A percentile compares a stretch with the other conserved stretches of the same genome.
Conservation (phyloP, 169 alveolate genomes). For the Eimeria mitis region DNA sequence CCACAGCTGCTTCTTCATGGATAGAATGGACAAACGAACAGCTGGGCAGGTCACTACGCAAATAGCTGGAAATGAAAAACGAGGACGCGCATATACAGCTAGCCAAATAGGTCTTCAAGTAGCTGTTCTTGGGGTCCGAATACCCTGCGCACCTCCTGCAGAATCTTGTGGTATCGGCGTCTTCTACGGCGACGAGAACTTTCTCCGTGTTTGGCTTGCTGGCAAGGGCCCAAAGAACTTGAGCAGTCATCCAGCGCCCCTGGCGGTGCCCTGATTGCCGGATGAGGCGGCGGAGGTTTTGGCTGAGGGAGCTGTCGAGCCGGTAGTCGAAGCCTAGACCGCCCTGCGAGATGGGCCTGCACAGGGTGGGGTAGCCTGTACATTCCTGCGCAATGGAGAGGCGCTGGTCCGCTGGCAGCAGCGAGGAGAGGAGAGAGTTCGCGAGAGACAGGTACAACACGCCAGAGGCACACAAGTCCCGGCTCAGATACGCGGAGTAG, state of each 20-base stretch:
- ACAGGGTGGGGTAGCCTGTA: constrained; percentile 94
- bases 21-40: neutral
- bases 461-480: constrained; percentile 90
- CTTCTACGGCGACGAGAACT: constrained; percentile 74
- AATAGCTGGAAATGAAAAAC: neutral
- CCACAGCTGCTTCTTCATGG: neutral
- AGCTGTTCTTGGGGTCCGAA: neutral
- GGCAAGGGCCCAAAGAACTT: constrained; percentile 75
- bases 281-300: constrained; percentile 70
- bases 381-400: constrained; percentile 96
- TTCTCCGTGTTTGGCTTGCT: constrained; percentile 79
- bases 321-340: constrained; percentile 96
- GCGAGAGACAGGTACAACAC: constrained; percentile 94
- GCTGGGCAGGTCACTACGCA: neutral
- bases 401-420: constrained; percentile 88
- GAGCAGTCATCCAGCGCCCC: constrained; percentile 68
- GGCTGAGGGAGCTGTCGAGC: constrained; percentile 89
- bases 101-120: neutral
- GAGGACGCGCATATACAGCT: neutral
- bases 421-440: constrained; percentile 90
- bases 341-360: constrained; percentile 93
- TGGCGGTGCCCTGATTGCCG: constrained; percentile 77
- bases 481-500: constrained; percentile 91
- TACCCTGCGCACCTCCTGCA: constrained; percentile 58
- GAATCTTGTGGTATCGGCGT: constrained; percentile 78